Percentiles rank a stretch among this genome's conserved stretches.
Conservation (phyloP, 148 eudicot species). For the Suaeda aralocaspica region DNA sequence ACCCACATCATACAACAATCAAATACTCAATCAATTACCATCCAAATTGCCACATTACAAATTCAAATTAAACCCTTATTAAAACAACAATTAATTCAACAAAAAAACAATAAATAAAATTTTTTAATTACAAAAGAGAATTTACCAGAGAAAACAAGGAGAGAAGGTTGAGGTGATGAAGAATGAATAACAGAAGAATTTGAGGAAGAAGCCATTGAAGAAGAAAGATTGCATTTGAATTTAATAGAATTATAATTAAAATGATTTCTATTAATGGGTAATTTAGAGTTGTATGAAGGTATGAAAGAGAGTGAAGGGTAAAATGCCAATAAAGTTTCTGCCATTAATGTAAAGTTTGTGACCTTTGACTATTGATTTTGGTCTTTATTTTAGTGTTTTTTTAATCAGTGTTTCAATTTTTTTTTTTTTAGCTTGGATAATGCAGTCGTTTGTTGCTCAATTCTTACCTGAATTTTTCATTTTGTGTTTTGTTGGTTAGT, state of each 20-base stretch:
- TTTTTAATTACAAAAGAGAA: not conserved
- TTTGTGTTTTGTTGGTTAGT: no score
- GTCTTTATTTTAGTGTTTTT: no score
- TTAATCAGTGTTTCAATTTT: no score
- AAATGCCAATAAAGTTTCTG: constrained; percentile 26
- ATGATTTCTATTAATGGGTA: not conserved
- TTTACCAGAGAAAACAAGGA: constrained; percentile 77
- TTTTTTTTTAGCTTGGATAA: no score
- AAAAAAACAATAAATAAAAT: not conserved
- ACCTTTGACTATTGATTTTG: not conserved
- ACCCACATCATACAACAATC: no score
- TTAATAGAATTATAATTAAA: not conserved
- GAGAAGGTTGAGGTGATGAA: constrained; percentile 40
- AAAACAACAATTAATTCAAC: not conserved
- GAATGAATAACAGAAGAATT: constrained; percentile 22
- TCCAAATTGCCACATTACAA: not conserved
- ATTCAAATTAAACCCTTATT: not conserved
- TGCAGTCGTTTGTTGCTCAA: no score
- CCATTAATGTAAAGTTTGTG: constrained; percentile 23
- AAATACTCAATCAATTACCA: no score
- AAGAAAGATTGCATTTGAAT: constrained; percentile 15
- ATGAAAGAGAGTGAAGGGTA: not conserved
- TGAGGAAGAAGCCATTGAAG: constrained; percentile 32
- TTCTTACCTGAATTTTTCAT: no score
- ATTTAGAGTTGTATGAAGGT: constrained; percentile 3